Evolutionary conservation across 805 yeast species (phyloP).

Genomic region (Babjeviella inositovora): DNA sequence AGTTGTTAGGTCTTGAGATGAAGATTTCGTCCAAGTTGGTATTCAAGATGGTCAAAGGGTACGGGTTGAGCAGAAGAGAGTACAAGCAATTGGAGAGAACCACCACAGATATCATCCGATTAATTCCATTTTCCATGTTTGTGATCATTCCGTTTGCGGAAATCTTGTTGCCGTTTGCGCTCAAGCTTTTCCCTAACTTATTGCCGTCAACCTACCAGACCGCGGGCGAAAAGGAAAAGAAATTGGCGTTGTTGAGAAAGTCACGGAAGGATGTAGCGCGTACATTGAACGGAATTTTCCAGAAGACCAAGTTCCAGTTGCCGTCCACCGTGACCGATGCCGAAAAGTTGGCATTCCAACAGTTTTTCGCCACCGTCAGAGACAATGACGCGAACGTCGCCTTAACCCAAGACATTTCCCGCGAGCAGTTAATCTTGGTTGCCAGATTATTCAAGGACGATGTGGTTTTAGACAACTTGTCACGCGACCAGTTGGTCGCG

Average conservation of each 20-base stretch:
- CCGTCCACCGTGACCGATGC: slow-evolving; percentile 50
- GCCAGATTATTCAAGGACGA: slow-evolving; percentile 91
- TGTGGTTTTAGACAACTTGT: slow-evolving; percentile 78
- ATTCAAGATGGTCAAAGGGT: slow-evolving; percentile 72
- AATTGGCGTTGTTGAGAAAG: slow-evolving; percentile 31
- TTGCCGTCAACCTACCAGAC: slow-evolving; percentile 87
- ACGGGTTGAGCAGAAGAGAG: slow-evolving; percentile 85
- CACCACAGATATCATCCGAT: slow-evolving; percentile 62
- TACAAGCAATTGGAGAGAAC: slow-evolving; percentile 80
- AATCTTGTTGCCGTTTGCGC: slow-evolving; percentile 71
- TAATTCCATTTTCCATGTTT: slow-evolving; percentile 87
- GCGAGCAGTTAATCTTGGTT: slow-evolving; percentile 59
- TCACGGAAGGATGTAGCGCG: slow-evolving; percentile 48
- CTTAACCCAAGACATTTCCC: slow-evolving; percentile 25
- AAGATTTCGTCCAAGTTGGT: slow-evolving; percentile 71
- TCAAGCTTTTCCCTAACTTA: slow-evolving; percentile 80
- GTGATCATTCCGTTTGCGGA: slow-evolving; percentile 92
- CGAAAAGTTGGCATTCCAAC: slow-evolving; percentile 60
- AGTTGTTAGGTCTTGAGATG: slow-evolving; percentile 78
- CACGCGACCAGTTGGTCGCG: slow-evolving; percentile 83
- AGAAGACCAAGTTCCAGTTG: slow-evolving; percentile 53
- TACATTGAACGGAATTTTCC: slow-evolving; percentile 49
- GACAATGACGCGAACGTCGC: too few relatives aligned
- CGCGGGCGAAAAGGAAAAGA: slow-evolving; percentile 36
- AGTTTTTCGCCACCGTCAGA: slow-evolving; percentile 60